Percentiles rank a stretch among this genome's conserved stretches.
Evolutionary conservation across 805 yeast species (phyloP).

Genomic region (Starmerella bombicola): DNA sequence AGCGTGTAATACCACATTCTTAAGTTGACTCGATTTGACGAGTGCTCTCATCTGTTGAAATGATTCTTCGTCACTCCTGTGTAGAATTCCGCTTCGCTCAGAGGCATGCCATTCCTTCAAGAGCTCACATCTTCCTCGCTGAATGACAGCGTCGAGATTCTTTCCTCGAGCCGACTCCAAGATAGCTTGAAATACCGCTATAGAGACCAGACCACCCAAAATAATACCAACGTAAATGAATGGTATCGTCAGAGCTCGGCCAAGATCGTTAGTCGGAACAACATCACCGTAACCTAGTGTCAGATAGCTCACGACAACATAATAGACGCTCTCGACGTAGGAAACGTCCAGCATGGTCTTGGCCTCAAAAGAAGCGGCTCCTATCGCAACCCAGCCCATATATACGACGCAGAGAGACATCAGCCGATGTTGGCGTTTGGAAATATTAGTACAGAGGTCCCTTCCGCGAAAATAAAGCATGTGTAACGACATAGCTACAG

Average conservation of each 20-base stretch:
- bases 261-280: constrained; percentile 40
- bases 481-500: constrained; percentile 42
- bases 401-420: constrained; percentile 59
- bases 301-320: constrained; percentile 55
- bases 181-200: constrained; percentile 12
- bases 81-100: neutral
- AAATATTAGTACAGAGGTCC: constrained; percentile 45
- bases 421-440: constrained; percentile 54
- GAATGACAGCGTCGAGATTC: constrained; percentile 5
- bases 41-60: constrained; percentile 47
- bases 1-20: constrained; percentile 20
- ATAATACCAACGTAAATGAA: constrained; percentile 62
- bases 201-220: constrained; percentile 56
- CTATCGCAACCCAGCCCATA: constrained; percentile 59
- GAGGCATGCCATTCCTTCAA: neutral
- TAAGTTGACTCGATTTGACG: constrained; percentile 23
- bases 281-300: constrained; percentile 78
- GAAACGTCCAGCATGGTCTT: constrained; percentile 33
- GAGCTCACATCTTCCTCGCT: neutral
- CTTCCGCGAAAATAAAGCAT: constrained; percentile 45
- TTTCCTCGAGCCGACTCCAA: constrained; percentile 4
- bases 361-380: constrained; percentile 46
- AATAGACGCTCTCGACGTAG: constrained; percentile 61
- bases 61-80: constrained; percentile 32
- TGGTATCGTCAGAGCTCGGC: constrained; percentile 46